phyloP scores from a whole-genome alignment of 164 flowering plant species.

The Aristolochia californica region DNA sequence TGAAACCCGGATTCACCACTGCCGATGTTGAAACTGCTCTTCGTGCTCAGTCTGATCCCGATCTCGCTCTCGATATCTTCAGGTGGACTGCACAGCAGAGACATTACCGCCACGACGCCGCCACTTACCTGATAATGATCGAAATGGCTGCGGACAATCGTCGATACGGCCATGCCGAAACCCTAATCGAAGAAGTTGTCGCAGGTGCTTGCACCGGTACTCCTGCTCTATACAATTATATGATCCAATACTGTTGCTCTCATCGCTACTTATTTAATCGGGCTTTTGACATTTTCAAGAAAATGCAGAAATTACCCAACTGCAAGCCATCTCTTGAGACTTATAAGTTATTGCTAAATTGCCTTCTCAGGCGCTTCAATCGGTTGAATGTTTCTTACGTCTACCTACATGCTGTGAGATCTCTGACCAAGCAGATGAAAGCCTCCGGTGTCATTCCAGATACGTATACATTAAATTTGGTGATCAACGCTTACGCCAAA shows the following conservation, averaged over 20 bases:
- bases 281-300: conserved; percentile 70
- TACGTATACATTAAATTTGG: conserved; percentile 56
- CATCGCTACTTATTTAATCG: conserved; percentile 47
- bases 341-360: conserved; percentile 38
- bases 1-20: conserved; percentile 70
- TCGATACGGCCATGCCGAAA: conserved; percentile 38
- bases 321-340: conserved; percentile 68
- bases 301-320: conserved; percentile 44
- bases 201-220: conserved; percentile 63
- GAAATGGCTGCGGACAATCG: conserved; percentile 25
- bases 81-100: conserved; percentile 81
- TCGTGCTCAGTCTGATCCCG: conserved; percentile 66
- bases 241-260: conserved; percentile 49
- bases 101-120: conserved; percentile 49
- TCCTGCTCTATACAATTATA: conserved; percentile 48
- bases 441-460: conserved; percentile 63
- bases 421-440: conserved; percentile 76
- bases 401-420: conserved; percentile 58
- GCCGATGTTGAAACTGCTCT: conserved; percentile 56
- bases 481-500: conserved; percentile 70
- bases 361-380: conserved; percentile 51
- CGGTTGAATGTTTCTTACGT: conserved; percentile 47
- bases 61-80: conserved; percentile 86
- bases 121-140: conserved; percentile 57
- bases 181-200: conserved; percentile 65